These are phyloP conservation scores for Fusarium pseudonygamai DNA, from an alignment of 2,329 filamentous ascomycete genomes.

Conservation along the genomic window DNA sequence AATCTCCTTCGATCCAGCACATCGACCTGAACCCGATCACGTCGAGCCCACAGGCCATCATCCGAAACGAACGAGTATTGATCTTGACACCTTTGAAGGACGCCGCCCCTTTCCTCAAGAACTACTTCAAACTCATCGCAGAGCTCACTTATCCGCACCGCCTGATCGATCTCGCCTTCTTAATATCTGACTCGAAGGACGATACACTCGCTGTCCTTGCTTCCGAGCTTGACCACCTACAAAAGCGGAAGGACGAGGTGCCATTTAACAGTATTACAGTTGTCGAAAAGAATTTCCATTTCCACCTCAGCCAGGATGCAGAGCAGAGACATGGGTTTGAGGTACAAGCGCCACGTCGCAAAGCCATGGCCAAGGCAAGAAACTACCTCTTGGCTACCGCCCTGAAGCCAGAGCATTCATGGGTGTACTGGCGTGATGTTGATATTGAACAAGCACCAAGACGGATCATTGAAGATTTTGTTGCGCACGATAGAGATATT, in stretches of 20 bases:
- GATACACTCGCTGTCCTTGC: constrained; percentile 90
- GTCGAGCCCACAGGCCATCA: constrained; percentile 80
- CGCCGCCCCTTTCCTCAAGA: constrained; percentile 80
- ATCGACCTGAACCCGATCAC: constrained; percentile 86
- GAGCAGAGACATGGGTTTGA: constrained; percentile 85
- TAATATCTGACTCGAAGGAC: constrained; percentile 90
- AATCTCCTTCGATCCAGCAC: constrained; percentile 79
- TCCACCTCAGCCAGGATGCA: constrained; percentile 78
- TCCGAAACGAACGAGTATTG: constrained; percentile 87
- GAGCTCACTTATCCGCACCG: constrained; percentile 94
- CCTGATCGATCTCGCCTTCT: constrained; percentile 93
- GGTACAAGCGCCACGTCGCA: constrained; percentile 89
- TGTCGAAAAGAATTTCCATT: constrained; percentile 90
- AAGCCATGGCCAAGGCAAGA: constrained; percentile 86
- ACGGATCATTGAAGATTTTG: constrained; percentile 92
- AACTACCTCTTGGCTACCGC: constrained; percentile 90
- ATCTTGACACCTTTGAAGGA: constrained; percentile 94
- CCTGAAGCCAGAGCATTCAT: constrained; percentile 92
- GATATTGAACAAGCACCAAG: constrained; percentile 92
- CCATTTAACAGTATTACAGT: constrained; percentile 88
- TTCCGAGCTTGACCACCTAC: constrained; percentile 86
- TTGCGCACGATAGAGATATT: constrained; percentile 91
- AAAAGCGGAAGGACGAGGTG: constrained; percentile 80
- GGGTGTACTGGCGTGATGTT: constrained; percentile 99
- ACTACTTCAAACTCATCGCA: constrained; percentile 92